phyloP scores from a whole-genome alignment of 371 early-diverging fungal species.

The Circinella umbellata region DNA sequence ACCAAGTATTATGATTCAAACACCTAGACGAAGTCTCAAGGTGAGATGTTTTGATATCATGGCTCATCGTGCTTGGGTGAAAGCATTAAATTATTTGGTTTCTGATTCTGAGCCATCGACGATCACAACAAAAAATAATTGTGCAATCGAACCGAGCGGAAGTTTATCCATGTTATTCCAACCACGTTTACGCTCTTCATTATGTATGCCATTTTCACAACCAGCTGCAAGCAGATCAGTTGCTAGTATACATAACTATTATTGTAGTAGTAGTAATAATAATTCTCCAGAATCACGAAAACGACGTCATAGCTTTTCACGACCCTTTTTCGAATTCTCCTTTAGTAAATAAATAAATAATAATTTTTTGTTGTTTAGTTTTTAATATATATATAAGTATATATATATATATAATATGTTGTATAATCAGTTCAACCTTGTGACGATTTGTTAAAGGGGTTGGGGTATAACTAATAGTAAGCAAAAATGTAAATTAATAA shows the following conservation, averaged over 20 bases:
- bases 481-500: background rate
- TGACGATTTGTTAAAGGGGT: too few relatives aligned
- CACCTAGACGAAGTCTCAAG: slow-evolving; percentile 21
- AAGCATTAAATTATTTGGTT: slow-evolving; percentile 13
- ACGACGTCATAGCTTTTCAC: background rate
- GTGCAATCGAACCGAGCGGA: background rate
- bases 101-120: background rate
- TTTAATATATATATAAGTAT: too few relatives aligned
- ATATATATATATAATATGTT: too few relatives aligned
- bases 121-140: background rate
- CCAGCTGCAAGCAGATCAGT: background rate
- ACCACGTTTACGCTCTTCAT: background rate
- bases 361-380: background rate
- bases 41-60: slow-evolving; percentile 22
- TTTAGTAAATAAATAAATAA: background rate
- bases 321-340: slow-evolving; percentile 5
- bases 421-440: too few relatives aligned
- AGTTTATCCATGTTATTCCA: background rate
- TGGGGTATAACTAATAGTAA: background rate
- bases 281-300: too few relatives aligned
- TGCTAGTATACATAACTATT: background rate
- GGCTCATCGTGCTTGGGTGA: slow-evolving; percentile 25
- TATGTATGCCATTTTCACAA: background rate
- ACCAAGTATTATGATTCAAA: slow-evolving; percentile 19
- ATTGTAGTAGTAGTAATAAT: background rate